phyloP scores from a whole-genome alignment of 768 basidiomycete species.

The Mycena capillaripes region DNA sequence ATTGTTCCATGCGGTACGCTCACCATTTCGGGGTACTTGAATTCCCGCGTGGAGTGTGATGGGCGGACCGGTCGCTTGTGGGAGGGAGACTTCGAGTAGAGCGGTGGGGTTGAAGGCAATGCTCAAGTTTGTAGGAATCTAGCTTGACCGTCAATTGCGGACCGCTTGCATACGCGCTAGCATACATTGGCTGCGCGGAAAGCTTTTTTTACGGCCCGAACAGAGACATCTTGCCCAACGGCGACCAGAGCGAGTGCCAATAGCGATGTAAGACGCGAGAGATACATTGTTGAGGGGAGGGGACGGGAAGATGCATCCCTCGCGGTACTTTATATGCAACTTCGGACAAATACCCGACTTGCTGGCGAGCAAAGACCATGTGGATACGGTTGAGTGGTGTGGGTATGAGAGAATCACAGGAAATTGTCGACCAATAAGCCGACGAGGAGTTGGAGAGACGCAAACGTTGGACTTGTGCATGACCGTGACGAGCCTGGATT shows the following conservation, averaged over 20 bases:
- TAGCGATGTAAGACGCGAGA: conserved; percentile 14
- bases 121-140: conserved; percentile 41
- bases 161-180: background rate
- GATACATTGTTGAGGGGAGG: conserved; percentile 19
- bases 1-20: background rate
- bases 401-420: background rate
- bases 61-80: conserved; percentile 37
- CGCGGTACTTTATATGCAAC: conserved; percentile 13
- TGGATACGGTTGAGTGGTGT: background rate
- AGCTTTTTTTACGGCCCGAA: conserved; percentile 22
- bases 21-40: conserved; percentile 30
- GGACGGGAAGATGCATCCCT: background rate
- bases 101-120: conserved; percentile 42
- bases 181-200: conserved; percentile 26
- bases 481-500: too few relatives aligned
- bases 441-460: background rate
- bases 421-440: background rate
- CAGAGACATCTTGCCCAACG: conserved; percentile 29
- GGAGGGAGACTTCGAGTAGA: conserved; percentile 45
- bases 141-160: background rate
- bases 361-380: background rate
- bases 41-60: conserved; percentile 46
- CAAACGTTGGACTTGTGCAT: too few relatives aligned
- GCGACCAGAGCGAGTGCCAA: conserved; percentile 19
- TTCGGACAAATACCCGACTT: background rate